Percentiles rank a stretch among this genome's conserved stretches.
These are phyloP conservation scores for Peronosclerospora sorghi DNA, from an alignment of 352 stramenopile species.

Conservation along the genomic window DNA sequence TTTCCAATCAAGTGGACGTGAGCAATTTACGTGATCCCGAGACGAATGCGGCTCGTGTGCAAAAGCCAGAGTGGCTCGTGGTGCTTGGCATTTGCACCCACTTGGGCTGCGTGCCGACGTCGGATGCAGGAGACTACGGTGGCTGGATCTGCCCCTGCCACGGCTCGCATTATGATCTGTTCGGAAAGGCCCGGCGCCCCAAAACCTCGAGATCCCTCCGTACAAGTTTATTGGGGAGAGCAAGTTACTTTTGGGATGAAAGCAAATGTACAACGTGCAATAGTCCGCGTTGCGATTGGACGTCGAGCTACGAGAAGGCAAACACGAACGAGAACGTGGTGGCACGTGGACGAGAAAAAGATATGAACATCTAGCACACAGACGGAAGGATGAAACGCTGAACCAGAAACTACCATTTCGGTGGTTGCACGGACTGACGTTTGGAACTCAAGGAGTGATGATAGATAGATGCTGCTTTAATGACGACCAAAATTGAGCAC, in stretches of 20 bases:
- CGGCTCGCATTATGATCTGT: slow-evolving; percentile 98
- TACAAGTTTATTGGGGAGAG: slow-evolving; percentile 98
- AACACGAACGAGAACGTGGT: no score
- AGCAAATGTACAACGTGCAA: not conserved
- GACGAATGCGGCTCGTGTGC: slow-evolving; percentile 89
- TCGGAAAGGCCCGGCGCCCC: slow-evolving; percentile 96
- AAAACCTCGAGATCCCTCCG: slow-evolving; percentile 98
- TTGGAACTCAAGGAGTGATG: no score
- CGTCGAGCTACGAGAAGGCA: no score
- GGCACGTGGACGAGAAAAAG: no score
- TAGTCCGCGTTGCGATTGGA: no score
- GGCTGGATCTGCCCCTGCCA: slow-evolving; percentile 99
- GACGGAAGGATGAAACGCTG: no score
- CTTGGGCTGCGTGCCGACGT: slow-evolving; percentile 97
- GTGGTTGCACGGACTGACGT: no score
- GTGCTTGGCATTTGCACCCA: slow-evolving; percentile 99
- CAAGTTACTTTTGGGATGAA: slow-evolving; percentile 79
- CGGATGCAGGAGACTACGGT: slow-evolving; percentile 95
- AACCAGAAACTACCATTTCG: no score
- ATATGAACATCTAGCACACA: no score
- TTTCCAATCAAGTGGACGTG: slow-evolving; percentile 88
- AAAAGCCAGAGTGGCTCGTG: slow-evolving; percentile 96
- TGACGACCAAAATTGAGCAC: no score
- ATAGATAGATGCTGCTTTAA: no score
- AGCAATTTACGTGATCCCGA: slow-evolving; percentile 92